Evolutionary conservation across 2,329 filamentous ascomycete species (phyloP).

Genomic region (Xylaria multiplex): DNA sequence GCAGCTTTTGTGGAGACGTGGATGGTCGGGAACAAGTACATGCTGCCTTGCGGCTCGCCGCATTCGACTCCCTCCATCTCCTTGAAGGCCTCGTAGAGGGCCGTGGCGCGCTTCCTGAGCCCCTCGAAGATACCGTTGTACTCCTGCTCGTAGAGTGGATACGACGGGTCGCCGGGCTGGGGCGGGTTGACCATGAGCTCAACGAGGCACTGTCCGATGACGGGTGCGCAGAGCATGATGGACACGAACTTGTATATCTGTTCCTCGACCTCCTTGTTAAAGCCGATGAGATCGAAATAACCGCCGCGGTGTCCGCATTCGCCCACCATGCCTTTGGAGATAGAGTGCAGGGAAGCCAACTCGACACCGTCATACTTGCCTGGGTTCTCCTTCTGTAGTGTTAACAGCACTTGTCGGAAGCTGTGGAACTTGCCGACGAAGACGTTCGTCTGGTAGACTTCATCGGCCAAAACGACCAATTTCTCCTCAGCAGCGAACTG

Average conservation of each 20-base stretch:
- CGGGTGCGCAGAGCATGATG: conserved; percentile 95
- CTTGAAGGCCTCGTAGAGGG: conserved; percentile 89
- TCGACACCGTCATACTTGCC: conserved; percentile 86
- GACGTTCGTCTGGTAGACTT: conserved; percentile 99
- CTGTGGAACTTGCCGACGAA: conserved; percentile 94
- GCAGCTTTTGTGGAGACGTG: conserved; percentile 78
- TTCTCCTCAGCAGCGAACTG: conserved; percentile 86
- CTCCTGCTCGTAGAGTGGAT: conserved; percentile 84
- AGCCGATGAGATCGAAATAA: conserved; percentile 95
- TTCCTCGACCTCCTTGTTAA: conserved; percentile 83
- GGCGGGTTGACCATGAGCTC: conserved; percentile 99
- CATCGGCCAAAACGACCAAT: conserved; percentile 91
- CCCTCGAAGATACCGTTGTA: conserved; percentile 84
- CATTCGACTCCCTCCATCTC: conserved; percentile 97
- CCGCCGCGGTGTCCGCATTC: conserved; percentile 98
- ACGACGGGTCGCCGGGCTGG: conserved; percentile 81
- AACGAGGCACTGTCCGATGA: conserved; percentile 94
- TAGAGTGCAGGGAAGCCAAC: conserved; percentile 89
- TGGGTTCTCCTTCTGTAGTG: conserved; percentile 78
- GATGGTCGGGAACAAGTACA: conserved; percentile 99
- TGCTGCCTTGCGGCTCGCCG: conserved; percentile 88
- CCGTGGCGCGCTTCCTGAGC: conserved; percentile 80
- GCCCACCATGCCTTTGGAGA: conserved; percentile 98
- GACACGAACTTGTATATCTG: conserved; percentile 99
- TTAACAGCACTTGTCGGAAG: conserved; percentile 89